phyloP scores from a whole-genome alignment of 306 rosid species.

The Vigna reflexopilosa region DNA sequence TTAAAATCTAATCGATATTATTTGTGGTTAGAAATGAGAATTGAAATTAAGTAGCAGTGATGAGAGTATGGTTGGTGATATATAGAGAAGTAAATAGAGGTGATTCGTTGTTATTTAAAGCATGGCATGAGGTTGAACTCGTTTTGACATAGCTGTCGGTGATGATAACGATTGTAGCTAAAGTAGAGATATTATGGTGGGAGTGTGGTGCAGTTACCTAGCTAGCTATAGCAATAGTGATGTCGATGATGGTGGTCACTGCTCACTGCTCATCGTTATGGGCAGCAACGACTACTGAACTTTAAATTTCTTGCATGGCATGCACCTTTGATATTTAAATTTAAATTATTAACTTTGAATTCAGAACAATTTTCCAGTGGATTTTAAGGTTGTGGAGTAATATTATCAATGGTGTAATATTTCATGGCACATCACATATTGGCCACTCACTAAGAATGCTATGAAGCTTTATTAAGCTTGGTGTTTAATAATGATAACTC shows the following conservation, averaged over 20 bases:
- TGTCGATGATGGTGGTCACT: not conserved
- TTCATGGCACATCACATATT: too few species aligned
- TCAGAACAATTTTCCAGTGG: not conserved
- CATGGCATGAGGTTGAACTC: not conserved
- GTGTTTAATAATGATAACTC: too few species aligned
- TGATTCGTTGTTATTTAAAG: not conserved
- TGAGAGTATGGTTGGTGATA: not conserved
- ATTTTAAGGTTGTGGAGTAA: not conserved
- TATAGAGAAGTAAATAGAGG: not conserved
- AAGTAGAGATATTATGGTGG: slow-evolving; percentile 1
- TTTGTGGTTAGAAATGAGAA: too few species aligned
- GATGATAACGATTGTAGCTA: not conserved
- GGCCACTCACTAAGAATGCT: too few species aligned
- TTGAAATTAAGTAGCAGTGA: not conserved
- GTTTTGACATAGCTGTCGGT: not conserved
- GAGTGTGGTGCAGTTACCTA: not conserved
- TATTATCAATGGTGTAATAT: too few species aligned
- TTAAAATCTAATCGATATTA: too few species aligned
- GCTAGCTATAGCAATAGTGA: not conserved
- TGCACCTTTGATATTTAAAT: not conserved
- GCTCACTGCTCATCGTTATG: not conserved
- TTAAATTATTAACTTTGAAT: not conserved
- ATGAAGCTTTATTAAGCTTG: too few species aligned
- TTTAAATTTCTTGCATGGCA: not conserved
- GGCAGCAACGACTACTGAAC: not conserved